These are phyloP conservation scores for Novymonas esmeraldas DNA, from an alignment of 208 protist species.

Conservation along the genomic window DNA sequence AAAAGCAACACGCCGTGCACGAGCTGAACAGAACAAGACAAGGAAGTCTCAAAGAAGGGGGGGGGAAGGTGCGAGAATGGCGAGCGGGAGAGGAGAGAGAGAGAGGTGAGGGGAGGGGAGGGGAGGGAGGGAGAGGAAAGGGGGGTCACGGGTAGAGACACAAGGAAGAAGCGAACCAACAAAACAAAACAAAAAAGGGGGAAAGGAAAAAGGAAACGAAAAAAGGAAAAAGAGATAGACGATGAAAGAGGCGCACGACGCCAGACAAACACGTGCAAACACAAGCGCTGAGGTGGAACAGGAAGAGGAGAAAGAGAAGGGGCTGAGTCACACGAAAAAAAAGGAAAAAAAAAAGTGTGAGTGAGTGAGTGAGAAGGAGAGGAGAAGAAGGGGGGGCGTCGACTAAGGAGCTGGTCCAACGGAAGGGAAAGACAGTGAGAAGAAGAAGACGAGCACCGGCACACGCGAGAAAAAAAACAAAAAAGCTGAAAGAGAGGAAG, in stretches of 20 bases:
- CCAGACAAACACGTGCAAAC: slow-evolving; percentile 13
- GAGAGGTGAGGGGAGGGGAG: too few relatives aligned
- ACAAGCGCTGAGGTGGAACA: neutral
- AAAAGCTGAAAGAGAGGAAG: neutral
- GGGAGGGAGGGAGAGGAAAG: neutral
- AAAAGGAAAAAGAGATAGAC: slow-evolving; percentile 21
- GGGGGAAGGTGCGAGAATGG: too few relatives aligned
- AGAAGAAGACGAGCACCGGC: neutral
- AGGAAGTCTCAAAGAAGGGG: neutral
- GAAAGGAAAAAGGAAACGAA: neutral
- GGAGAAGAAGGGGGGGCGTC: slow-evolving; percentile 4
- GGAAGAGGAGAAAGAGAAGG: slow-evolving; percentile 1
- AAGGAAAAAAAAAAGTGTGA: slow-evolving; percentile 16
- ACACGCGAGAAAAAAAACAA: neutral
- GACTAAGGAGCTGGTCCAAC: neutral
- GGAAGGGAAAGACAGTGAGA: neutral
- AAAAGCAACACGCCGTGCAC: slow-evolving; percentile 18
- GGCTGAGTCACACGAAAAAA: slow-evolving; percentile 4
- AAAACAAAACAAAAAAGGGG: slow-evolving; percentile 4
- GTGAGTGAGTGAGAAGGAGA: neutral
- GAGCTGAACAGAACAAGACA: slow-evolving; percentile 2
- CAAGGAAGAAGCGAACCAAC: neutral
- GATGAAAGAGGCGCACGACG: slow-evolving; percentile 20
- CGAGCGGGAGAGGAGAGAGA: too few relatives aligned
- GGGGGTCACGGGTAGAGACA: neutral